phyloP scores from a whole-genome alignment of 2,329 filamentous ascomycete species.

The Immersiporthe knoxdaviesiana region DNA sequence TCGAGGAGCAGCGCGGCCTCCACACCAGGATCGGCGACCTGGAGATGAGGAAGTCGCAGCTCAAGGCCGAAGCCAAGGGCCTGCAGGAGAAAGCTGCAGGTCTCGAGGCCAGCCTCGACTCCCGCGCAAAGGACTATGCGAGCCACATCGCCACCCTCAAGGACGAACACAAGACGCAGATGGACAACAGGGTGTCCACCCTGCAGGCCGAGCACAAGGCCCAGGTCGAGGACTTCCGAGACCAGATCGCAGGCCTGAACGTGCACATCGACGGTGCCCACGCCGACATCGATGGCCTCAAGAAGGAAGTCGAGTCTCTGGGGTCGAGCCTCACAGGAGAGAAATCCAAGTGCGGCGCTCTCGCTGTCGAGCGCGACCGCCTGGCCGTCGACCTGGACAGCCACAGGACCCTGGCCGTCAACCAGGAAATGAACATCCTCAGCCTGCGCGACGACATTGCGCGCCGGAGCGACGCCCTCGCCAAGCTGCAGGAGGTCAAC shows the following conservation, averaged over 20 bases:
- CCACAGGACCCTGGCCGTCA: constrained; percentile 19
- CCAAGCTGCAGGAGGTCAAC: constrained; percentile 24
- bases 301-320: constrained; percentile 12
- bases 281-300: constrained; percentile 21
- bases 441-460: constrained; percentile 24
- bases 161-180: constrained; percentile 22
- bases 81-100: constrained; percentile 20
- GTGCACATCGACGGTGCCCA: constrained; percentile 27
- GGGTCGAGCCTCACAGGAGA: constrained; percentile 13
- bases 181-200: constrained; percentile 17
- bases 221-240: constrained; percentile 23
- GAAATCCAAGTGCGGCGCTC: constrained; percentile 16
- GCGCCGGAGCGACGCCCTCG: constrained; percentile 19
- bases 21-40: constrained; percentile 28
- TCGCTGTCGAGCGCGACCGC: constrained; percentile 23
- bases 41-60: constrained; percentile 25
- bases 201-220: constrained; percentile 19
- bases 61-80: constrained; percentile 15
- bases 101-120: constrained; percentile 19
- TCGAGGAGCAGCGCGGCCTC: constrained; percentile 26
- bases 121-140: constrained; percentile 21
- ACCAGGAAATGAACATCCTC: constrained; percentile 25
- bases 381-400: constrained; percentile 21
- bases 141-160: constrained; percentile 23
- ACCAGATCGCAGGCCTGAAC: constrained; percentile 23